Evolutionary conservation across 371 early-diverging fungal species (phyloP), one percentile per base, ranked within the genome.

Genomic region (Dichotomocladium elegans): DNA sequence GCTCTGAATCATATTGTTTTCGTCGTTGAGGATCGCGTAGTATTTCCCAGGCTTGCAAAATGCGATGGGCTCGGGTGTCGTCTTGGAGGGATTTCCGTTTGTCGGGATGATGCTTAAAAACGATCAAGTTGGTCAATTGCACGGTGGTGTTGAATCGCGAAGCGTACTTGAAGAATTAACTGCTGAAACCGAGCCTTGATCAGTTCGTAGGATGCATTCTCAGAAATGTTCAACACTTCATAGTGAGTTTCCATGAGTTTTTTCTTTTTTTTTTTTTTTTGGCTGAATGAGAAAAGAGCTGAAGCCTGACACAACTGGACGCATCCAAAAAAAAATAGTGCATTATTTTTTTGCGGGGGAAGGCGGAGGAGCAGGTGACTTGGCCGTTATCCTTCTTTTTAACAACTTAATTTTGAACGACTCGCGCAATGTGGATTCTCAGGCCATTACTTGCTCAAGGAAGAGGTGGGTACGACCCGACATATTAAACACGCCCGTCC

Each of bases 41-140:
- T 3, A 68, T 51, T 8, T 72, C 64, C 80, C 80, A 80, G 15
- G 80, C 80, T 49, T 70, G 54, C 11, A 74, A 37, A 19, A 80
- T 69, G 12, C 47, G 52, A 21, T 80, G 70, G 8, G 65, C 68
- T 47, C 53, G 37, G 19, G 57, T 57, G 30, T 61, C 53, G 15
- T 37, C 43, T 24, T 31, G 47, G 19, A 29, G 33, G 12, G 34
- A 25, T 22, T 47, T 41, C 1, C 50, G 57, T 60, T 77, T 77
- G 35, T 80, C 80, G 17, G 80, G 80, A 63, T 80, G 80, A 56
- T 72, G 61, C 80, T 80, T 53, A 2, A 22, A 12, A 12, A n/a
- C 8, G 24, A 29, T 24, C n/a, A n/a, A n/a, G n/a, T n/a, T 11
- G 11, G 48, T 21, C 14, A 6, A 15, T 47, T 52, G 11, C 35